Percentiles rank a stretch among this genome's conserved stretches.
These are phyloP conservation scores for Fraxinus excelsior DNA, from an alignment of 257 asterid genomes.

Conservation along the genomic window DNA sequence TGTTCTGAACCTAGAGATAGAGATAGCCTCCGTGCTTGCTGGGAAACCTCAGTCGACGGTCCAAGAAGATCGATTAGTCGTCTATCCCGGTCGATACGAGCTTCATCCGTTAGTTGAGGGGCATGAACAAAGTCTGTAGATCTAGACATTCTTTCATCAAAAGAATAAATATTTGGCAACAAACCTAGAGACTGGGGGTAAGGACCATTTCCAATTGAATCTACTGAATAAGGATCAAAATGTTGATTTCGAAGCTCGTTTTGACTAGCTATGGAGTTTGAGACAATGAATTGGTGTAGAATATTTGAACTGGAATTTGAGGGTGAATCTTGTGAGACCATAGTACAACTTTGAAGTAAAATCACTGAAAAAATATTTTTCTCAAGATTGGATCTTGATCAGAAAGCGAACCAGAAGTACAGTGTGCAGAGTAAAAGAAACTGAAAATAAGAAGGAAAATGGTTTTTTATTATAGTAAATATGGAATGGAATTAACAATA, in stretches of 20 bases:
- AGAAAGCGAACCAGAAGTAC: neutral
- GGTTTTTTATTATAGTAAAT: neutral
- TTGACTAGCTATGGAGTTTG: conserved; percentile 46
- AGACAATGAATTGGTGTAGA: conserved; percentile 58
- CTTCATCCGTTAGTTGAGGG: conserved; percentile 39
- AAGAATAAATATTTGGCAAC: conserved; percentile 34
- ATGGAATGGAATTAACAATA: neutral
- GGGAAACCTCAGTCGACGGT: conserved; percentile 39
- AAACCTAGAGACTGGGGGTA: conserved; percentile 38
- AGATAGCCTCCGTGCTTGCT: conserved; percentile 63
- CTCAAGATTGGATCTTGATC: conserved; percentile 22
- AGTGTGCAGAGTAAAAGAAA: neutral
- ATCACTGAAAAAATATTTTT: neutral
- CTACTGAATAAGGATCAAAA: conserved; percentile 43
- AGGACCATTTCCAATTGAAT: conserved; percentile 24
- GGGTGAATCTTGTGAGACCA: conserved; percentile 71
- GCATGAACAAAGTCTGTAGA: conserved; percentile 35
- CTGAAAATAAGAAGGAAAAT: neutral
- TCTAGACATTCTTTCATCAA: conserved; percentile 41
- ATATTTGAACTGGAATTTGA: conserved; percentile 58
- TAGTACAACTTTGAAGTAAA: conserved; percentile 9
- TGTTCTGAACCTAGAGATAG: conserved; percentile 62
- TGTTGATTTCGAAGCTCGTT: conserved; percentile 46
- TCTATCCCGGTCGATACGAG: conserved; percentile 41
- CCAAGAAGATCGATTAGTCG: conserved; percentile 78